Conservation (phyloP, 129 eudicot species). For the Artemisia tridentata region DNA sequence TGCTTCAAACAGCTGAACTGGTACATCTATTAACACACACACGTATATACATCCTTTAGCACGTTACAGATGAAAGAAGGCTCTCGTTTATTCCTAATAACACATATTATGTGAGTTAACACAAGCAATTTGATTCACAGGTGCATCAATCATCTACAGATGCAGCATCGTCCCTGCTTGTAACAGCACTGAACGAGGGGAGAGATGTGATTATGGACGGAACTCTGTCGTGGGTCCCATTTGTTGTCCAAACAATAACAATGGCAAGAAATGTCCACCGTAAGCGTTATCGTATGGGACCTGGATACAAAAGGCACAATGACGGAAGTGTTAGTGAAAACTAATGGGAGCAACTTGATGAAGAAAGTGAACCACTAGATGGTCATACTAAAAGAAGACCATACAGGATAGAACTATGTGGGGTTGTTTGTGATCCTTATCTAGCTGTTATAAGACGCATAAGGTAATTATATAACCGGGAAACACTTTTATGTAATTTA, state of each 20-base stretch:
- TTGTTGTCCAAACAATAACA: conserved; percentile 93
- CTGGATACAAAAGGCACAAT: conserved; percentile 62
- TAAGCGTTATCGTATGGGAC: conserved; percentile 88
- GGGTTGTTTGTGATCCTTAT: conserved; percentile 95
- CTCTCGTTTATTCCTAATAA: too few relatives aligned
- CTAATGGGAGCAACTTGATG: conserved; percentile 91
- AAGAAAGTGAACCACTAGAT: conserved; percentile 60
- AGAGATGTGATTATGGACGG: conserved; percentile 99
- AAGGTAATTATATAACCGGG: conserved; percentile 37
- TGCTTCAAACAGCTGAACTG: conserved; percentile 96
- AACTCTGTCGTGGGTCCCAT: conserved; percentile 96
- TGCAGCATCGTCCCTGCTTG: conserved; percentile 98
- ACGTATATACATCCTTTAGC: background rate
- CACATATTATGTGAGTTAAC: background rate
- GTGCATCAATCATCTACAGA: conserved; percentile 99
- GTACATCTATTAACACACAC: conserved; percentile 32
- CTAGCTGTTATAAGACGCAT: conserved; percentile 93
- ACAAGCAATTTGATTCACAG: conserved; percentile 33
- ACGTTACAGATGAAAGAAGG: too few relatives aligned
- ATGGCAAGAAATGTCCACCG: conserved; percentile 96
- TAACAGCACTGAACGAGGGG: conserved; percentile 94
- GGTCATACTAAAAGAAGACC: conserved; percentile 66
- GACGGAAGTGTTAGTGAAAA: conserved; percentile 76
- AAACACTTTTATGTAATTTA: background rate
- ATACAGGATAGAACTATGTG: conserved; percentile 89